A percentile compares a stretch with the other conserved stretches of the same genome.
phyloP scores from a whole-genome alignment of 306 rosid genomes.

The Inga laurina region DNA sequence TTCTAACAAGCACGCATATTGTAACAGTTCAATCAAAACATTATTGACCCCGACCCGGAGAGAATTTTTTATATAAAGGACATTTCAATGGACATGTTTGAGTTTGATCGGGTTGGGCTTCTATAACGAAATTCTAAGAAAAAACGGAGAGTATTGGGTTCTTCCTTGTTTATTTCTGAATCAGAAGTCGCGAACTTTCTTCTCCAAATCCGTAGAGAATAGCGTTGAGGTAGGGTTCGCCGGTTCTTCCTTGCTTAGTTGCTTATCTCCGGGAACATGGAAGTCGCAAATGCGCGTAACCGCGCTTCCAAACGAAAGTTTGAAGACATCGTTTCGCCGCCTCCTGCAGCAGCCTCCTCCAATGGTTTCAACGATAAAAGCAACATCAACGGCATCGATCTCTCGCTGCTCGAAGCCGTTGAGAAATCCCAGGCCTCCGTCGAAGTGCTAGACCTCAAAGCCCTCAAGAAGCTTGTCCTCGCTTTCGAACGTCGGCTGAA shows the following conservation, averaged over 20 bases:
- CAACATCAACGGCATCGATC: constrained; percentile 40
- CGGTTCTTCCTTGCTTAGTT: background rate
- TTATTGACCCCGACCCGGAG: no score
- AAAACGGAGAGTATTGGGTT: no score
- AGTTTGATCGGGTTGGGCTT: no score
- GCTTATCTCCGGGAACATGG: constrained; percentile 46
- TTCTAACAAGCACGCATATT: no score
- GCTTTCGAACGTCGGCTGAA: constrained; percentile 88
- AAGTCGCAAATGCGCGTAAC: constrained; percentile 40
- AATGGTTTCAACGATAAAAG: constrained; percentile 28
- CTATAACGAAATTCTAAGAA: no score
- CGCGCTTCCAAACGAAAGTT: constrained; percentile 65
- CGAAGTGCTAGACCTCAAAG: constrained; percentile 63
- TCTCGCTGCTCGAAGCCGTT: constrained; percentile 76
- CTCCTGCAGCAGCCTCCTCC: constrained; percentile 20
- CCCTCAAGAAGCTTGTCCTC: constrained; percentile 78
- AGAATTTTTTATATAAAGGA: no score
- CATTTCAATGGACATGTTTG: no score
- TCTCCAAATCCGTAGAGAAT: background rate
- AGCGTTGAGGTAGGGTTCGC: constrained; percentile 24
- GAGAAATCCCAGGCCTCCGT: constrained; percentile 71
- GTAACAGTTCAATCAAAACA: no score
- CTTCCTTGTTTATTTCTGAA: no score
- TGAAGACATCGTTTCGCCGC: constrained; percentile 40
- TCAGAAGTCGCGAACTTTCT: background rate